Evolutionary conservation across 108 stramenopile species (phyloP), one percentile per base, ranked within the genome.

Genomic region (Epipyxis sp.): DNA sequence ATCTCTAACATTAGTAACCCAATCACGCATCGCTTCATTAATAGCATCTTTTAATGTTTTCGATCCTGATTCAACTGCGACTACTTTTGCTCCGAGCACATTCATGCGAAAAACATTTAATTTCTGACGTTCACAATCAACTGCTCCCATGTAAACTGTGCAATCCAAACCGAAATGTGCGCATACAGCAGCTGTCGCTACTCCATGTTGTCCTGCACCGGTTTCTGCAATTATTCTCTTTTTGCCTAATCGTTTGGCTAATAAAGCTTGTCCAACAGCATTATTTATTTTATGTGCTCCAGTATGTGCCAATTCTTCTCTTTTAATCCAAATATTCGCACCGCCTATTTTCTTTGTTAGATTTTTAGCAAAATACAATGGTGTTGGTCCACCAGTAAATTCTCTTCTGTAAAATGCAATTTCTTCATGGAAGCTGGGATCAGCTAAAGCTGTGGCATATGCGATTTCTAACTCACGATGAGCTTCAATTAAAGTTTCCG

Each of bases 251-350:
- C 91, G 92, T 83, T 95, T 95, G 68, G 94, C 96, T 46, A 97
- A 80, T 1, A 97, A 86, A 25, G 93, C 94, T 87, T 97, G 96
- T 1, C 94, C 96, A 72, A 97, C 92, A 68, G 94, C 96, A 87
- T 97, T 97, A 87, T 97, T 97, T 85, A 97, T 95, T 85, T 95
- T 95, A 91, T 95, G 94, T 27, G 96, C 94, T 58, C 96, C 94
- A 2, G 96, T 97, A 81, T 95, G 96, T 10, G 94, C 93, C 80
- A 97, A 86, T 83, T 97, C 96, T 79, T 97, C 96, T 39, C 96
- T 83, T 83, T 97, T 97, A 67, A 97, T 79, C 94, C 94, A 97
- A 80, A 97, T 97, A 76, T 89, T 88, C 27, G 93, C 94, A 30
- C 94, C 94, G 43, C 95, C 94, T 46, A 91, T 87, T 76, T 90